A percentile compares a stretch with the other conserved stretches of the same genome.
Conservation (phyloP, 2,329 filamentous ascomycete genomes). For the Aspergillus sp. region DNA sequence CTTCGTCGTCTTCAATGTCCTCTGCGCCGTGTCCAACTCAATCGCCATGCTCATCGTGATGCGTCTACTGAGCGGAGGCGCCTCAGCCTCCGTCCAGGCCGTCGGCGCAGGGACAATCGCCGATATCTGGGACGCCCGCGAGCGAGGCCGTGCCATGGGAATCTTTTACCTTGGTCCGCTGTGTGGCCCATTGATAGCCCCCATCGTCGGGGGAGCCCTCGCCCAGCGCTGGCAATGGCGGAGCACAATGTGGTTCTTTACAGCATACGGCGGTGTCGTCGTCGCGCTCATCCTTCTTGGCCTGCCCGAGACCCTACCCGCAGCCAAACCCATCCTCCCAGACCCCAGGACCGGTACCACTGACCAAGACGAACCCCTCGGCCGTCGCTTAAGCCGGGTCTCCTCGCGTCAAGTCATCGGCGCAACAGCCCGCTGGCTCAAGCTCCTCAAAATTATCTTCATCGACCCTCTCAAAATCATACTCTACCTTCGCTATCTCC, state of each 20-base stretch:
- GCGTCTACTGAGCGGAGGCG: slow-evolving; percentile 71
- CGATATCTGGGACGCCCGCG: slow-evolving; percentile 72
- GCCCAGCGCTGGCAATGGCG: slow-evolving; percentile 70
- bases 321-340: slow-evolving; percentile 29
- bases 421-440: slow-evolving; percentile 54
- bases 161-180: slow-evolving; percentile 79
- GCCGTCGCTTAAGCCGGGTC: slow-evolving; percentile 48
- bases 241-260: slow-evolving; percentile 74
- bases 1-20: slow-evolving; percentile 68
- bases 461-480: slow-evolving; percentile 72
- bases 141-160: slow-evolving; percentile 77
- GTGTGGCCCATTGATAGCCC: slow-evolving; percentile 70
- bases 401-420: slow-evolving; percentile 64
- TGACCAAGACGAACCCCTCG: slow-evolving; percentile 20
- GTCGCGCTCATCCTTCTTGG: slow-evolving; percentile 43
- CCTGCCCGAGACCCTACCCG: slow-evolving; percentile 45
- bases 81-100: slow-evolving; percentile 76
- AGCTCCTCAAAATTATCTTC: slow-evolving; percentile 60
- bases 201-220: slow-evolving; percentile 74
- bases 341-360: slow-evolving; percentile 19
- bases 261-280: slow-evolving; percentile 62
- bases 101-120: slow-evolving; percentile 82
- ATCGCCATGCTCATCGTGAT: slow-evolving; percentile 77
- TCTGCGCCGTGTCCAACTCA: slow-evolving; percentile 67
- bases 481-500: slow-evolving; percentile 69